Evolutionary conservation across 2,329 filamentous ascomycete species (phyloP).

Genomic region (Pyrenochaeta sp.): DNA sequence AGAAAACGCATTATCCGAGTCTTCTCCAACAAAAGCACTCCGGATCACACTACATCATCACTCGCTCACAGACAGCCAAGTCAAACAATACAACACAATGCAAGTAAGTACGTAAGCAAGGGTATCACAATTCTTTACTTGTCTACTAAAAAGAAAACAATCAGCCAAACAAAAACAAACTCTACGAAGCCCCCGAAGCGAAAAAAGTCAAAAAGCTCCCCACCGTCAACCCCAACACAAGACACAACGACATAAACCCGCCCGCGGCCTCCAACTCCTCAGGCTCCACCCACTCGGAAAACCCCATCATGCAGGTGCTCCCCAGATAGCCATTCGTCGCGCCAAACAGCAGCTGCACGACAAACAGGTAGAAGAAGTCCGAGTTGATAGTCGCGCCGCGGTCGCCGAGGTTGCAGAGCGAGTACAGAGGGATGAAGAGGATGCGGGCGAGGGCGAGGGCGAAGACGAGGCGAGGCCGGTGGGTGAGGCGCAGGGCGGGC

Average conservation of each 20-base stretch:
- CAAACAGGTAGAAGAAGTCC: constrained; percentile 84
- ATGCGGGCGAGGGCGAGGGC: constrained; percentile 69
- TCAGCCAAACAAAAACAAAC: too few species aligned
- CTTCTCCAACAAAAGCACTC: too few species aligned
- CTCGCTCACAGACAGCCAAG: too few species aligned
- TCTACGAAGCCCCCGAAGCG: constrained; percentile 53
- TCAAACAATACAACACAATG: too few species aligned
- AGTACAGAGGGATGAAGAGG: constrained; percentile 81
- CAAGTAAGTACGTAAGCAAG: too few species aligned
- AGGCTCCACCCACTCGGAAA: constrained; percentile 79
- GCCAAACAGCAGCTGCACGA: constrained; percentile 86
- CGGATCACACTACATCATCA: too few species aligned
- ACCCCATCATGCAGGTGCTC: constrained; percentile 90
- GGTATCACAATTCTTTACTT: too few species aligned
- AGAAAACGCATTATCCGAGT: too few species aligned
- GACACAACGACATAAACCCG: constrained; percentile 89
- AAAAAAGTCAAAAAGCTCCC: constrained; percentile 93
- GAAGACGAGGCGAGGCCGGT: constrained; percentile 73
- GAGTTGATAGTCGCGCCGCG: constrained; percentile 72
- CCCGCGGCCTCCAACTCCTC: constrained; percentile 88
- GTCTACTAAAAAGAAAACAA: too few species aligned
- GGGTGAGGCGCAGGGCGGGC: constrained; percentile 63
- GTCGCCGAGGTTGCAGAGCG: constrained; percentile 86
- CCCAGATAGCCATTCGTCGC: constrained; percentile 86
- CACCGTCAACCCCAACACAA: constrained; percentile 81